Evolutionary conservation across 345 rosid species (phyloP), one percentile per base, ranked within the genome.

Genomic region (Jatropha curcas): DNA sequence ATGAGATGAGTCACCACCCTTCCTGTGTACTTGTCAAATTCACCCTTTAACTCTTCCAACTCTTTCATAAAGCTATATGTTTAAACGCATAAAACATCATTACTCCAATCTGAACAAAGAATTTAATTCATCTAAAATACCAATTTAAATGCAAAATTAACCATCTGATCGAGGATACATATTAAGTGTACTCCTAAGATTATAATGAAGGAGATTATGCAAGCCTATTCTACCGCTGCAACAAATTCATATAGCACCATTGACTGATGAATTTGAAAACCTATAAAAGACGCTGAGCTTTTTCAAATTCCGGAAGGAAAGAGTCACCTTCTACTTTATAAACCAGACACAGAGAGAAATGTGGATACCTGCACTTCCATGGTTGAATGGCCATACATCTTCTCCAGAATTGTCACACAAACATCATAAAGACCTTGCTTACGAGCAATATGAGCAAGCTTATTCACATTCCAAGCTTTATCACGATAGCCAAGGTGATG

Each of bases 381-480:
- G 73, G 98, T 89, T 50, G 97, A 86, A 79, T 95, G 98, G 66
- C 97, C 98, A 81, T 95, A 91, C 97, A 95, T 89, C 90, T 95
- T 95, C 31, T 95, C 98, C 74, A 95, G 97, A 74, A 92, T 85
- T 45, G 85, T 80, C 64, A 92, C 94, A 73, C 99, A 95, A 77
- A 92, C 97, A 85, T 95, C 97, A 79, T 87, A 77, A 82, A 95
- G 98, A 60, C 98, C 98, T 81, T 95, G 99, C 82, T 89, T 95
- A 73, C 96, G 90, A 83, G 99, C 92, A 79, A 92, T 90, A 76
- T 84, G 96, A 70, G 99, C 99, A 61, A 95, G 96, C 88, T 92
- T 92, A 84, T 92, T 95, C 73, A 95, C 98, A 79, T 88, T 95
- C 99, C 99, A 95, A 11, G 99, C 98, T 81, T 92, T 92, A 85